phyloP scores from a whole-genome alignment of 1,284 basidiomycete genomes.

The Inonotus obliquus region DNA sequence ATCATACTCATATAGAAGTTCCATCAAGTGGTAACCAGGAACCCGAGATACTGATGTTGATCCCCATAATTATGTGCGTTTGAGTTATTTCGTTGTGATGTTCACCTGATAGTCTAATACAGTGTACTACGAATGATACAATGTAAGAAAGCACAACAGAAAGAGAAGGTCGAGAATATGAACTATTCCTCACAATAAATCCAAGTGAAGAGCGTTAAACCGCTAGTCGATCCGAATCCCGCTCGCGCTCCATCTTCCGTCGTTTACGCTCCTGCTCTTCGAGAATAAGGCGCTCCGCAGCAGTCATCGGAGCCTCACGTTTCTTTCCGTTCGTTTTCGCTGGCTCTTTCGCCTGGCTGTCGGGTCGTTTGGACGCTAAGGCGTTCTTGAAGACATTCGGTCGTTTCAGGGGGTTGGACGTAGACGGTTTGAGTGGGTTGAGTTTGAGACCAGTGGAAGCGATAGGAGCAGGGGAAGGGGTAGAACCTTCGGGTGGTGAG shows the following conservation, averaged over 20 bases:
- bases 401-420: slow-evolving; percentile 50
- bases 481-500: slow-evolving; percentile 12
- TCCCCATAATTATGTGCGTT: too few relatives aligned
- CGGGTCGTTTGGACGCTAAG: slow-evolving; percentile 25
- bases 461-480: background rate
- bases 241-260: slow-evolving; percentile 60
- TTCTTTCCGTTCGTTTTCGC: slow-evolving; percentile 40
- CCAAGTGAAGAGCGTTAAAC: background rate
- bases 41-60: too few relatives aligned
- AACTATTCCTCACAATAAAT: background rate
- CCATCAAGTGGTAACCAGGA: too few relatives aligned
- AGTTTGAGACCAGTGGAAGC: slow-evolving; percentile 28
- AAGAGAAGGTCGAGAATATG: too few relatives aligned
- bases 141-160: too few relatives aligned
- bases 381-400: slow-evolving; percentile 71
- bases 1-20: too few relatives aligned
- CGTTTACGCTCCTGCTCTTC: slow-evolving; percentile 86
- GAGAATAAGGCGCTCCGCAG: slow-evolving; percentile 79
- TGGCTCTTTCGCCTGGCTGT: slow-evolving; percentile 31
- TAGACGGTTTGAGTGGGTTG: slow-evolving; percentile 42
- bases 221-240: slow-evolving; percentile 32
- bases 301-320: slow-evolving; percentile 57
- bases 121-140: too few relatives aligned
- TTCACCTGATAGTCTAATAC: too few relatives aligned
- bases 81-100: too few relatives aligned